These are phyloP conservation scores for Wilcoxina mikolae DNA, from an alignment of 495 filamentous ascomycete genomes.

Conservation along the genomic window DNA sequence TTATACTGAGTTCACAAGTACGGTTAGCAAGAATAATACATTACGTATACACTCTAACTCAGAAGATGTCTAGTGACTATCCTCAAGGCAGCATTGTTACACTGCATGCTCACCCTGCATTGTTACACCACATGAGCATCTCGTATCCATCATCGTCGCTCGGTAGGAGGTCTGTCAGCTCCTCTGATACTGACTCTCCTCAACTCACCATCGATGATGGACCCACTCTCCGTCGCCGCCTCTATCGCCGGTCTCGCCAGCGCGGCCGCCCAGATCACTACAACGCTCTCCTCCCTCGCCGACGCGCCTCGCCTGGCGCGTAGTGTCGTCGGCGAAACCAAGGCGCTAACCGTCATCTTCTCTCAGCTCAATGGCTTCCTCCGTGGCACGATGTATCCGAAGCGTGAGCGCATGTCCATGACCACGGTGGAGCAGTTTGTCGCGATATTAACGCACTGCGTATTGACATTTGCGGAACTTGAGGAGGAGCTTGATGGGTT, in stretches of 20 bases:
- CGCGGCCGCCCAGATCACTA: neutral
- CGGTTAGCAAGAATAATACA: too few species aligned
- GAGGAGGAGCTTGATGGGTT: conserved; percentile 5
- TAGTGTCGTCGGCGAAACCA: neutral
- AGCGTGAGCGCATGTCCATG: conserved; percentile 2
- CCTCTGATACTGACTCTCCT: too few species aligned
- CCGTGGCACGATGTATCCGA: neutral
- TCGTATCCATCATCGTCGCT: too few species aligned
- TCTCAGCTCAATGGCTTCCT: neutral
- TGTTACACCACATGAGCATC: too few species aligned
- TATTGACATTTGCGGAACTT: conserved; percentile 7
- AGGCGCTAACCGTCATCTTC: neutral
- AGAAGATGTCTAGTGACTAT: too few species aligned
- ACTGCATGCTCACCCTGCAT: too few species aligned
- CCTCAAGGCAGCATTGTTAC: too few species aligned
- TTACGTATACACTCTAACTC: too few species aligned
- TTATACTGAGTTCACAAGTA: too few species aligned
- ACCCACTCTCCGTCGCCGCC: conserved; percentile 8
- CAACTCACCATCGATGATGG: too few species aligned
- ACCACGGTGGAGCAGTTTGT: conserved; percentile 9
- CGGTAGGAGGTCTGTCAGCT: too few species aligned
- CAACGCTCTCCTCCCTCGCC: neutral
- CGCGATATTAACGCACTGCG: neutral
- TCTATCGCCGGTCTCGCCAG: conserved; percentile 2
- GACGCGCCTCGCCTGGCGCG: neutral